Conservation (phyloP, 73 alveolate species). For the Paramecium caudatum region DNA sequence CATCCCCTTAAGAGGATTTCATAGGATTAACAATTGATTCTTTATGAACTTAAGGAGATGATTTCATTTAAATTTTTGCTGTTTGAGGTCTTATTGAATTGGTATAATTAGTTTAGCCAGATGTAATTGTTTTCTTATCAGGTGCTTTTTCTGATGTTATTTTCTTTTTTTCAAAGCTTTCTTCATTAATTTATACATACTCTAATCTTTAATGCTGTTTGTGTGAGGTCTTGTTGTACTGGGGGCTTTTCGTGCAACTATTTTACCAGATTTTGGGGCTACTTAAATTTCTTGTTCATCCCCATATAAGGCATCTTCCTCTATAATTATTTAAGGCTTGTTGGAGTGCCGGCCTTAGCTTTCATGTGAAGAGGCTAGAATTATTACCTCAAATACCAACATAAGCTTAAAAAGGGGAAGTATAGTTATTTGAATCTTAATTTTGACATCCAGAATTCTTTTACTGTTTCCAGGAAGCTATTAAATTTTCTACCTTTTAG, state of each 20-base stretch:
- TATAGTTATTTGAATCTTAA: slow-evolving; percentile 11
- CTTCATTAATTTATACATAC: not conserved
- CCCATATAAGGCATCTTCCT: not conserved
- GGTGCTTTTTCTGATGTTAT: not conserved
- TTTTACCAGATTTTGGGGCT: not conserved
- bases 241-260: not conserved
- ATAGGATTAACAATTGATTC: not conserved
- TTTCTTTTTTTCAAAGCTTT: not conserved
- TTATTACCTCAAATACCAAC: no score
- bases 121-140: not conserved
- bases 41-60: not conserved
- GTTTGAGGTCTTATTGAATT: slow-evolving; percentile 9
- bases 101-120: no score
- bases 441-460: not conserved
- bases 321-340: not conserved
- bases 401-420: no score
- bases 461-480: slow-evolving; percentile 20
- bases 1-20: not conserved
- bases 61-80: slow-evolving; percentile 15
- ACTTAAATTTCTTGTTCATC: not conserved
- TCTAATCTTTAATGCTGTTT: not conserved
- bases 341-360: not conserved
- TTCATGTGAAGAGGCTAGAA: not conserved
- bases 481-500: slow-evolving; percentile 18
- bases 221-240: slow-evolving; percentile 19